These are phyloP conservation scores for Picea abies DNA, from an alignment of 83 land plant genomes.

Conservation along the genomic window DNA sequence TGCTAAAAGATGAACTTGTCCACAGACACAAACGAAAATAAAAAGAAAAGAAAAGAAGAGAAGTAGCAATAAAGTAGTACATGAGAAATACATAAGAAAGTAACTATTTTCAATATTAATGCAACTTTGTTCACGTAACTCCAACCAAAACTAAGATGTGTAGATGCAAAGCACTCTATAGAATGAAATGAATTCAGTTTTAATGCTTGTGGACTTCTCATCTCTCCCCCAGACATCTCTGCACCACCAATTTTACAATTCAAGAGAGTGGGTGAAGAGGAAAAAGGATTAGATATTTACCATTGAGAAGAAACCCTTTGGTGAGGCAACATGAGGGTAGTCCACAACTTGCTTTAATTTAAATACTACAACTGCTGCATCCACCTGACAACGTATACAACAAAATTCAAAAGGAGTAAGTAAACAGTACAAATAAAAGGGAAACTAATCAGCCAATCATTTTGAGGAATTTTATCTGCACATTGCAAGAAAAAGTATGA, in stretches of 20 bases:
- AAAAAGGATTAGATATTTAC: slow-evolving; percentile 26
- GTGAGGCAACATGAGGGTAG: slow-evolving; percentile 76
- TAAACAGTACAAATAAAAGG: not conserved
- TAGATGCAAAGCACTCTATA: not conserved
- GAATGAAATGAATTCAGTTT: not conserved
- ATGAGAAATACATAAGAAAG: no score
- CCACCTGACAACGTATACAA: slow-evolving; percentile 61
- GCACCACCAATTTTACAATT: not conserved
- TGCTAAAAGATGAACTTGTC: no score
- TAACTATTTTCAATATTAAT: no score
- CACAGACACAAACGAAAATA: no score
- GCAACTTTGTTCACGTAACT: no score
- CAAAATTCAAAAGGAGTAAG: not conserved
- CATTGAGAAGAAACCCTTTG: slow-evolving; percentile 86
- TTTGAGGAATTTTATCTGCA: not conserved
- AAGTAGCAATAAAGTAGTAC: no score
- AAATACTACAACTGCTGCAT: slow-evolving; percentile 87
- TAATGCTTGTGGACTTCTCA: not conserved
- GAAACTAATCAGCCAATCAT: not conserved
- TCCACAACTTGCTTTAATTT: slow-evolving; percentile 67
- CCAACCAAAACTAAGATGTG: no score
- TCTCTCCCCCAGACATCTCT: not conserved
- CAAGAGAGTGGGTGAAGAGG: not conserved
- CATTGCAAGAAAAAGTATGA: not conserved
- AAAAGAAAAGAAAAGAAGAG: no score